A percentile compares a stretch with the other conserved stretches of the same genome.
These are phyloP conservation scores for Metschnikowia noctiluminum DNA, from an alignment of 805 yeast genomes.

Conservation along the genomic window DNA sequence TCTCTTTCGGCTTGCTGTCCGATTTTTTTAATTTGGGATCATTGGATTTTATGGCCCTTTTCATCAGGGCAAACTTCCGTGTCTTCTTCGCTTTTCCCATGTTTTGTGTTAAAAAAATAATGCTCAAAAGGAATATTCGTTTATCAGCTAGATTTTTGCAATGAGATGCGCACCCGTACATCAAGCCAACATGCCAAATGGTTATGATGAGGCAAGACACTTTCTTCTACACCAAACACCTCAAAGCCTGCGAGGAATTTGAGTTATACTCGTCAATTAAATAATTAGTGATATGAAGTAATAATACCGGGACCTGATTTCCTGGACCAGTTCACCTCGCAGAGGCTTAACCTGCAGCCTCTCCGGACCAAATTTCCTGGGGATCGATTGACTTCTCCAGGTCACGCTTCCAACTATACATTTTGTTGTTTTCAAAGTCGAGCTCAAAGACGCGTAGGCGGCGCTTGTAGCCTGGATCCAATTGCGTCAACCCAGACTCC, in stretches of 20 bases:
- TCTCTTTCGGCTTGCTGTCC: conserved; percentile 25
- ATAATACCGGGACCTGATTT: too few species aligned
- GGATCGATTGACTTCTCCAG: conserved; percentile 12
- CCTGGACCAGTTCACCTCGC: neutral
- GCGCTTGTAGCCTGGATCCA: conserved; percentile 27
- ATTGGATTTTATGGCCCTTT: conserved; percentile 72
- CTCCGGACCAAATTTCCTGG: conserved; percentile 17
- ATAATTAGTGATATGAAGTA: too few species aligned
- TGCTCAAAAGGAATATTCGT: neutral
- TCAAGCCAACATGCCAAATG: neutral
- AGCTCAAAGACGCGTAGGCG: conserved; percentile 35
- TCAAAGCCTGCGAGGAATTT: neutral
- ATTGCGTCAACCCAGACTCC: conserved; percentile 29
- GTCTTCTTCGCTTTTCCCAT: conserved; percentile 99
- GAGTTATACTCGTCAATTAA: too few species aligned
- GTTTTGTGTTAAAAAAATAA: conserved; percentile 1
- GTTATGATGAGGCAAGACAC: neutral
- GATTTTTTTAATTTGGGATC: conserved; percentile 48
- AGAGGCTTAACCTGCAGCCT: conserved; percentile 2
- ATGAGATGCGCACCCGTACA: conserved; percentile 19
- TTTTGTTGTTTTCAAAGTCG: conserved; percentile 21
- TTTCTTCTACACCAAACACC: too few species aligned
- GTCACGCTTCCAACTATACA: conserved; percentile 40
- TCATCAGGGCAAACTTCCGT: conserved; percentile 91
- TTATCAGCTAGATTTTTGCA: neutral